Conservation (phyloP, 805 yeast species). For the Pichia nanzhaoensis region DNA sequence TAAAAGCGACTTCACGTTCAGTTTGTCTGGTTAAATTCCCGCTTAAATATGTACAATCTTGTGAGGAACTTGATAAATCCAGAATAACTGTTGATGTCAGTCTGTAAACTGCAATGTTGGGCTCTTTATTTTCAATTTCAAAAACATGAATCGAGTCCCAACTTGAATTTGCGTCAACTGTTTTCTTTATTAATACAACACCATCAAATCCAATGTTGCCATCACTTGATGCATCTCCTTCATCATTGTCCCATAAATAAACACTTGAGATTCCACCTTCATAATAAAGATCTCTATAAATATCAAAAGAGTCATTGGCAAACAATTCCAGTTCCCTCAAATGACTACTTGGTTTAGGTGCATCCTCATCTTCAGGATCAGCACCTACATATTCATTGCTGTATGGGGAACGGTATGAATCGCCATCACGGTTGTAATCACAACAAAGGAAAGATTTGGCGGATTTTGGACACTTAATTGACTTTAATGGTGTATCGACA, state of each 20-base stretch:
- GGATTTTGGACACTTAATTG: constrained; percentile 41
- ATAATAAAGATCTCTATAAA: constrained; percentile 88
- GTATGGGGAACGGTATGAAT: constrained; percentile 89
- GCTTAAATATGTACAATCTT: constrained; percentile 42
- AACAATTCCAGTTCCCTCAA: constrained; percentile 70
- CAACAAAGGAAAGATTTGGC: constrained; percentile 76
- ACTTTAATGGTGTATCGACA: constrained; percentile 75
- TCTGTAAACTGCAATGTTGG: constrained; percentile 47
- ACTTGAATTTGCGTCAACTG: constrained; percentile 42
- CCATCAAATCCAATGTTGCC: constrained; percentile 79
- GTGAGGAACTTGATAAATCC: constrained; percentile 41
- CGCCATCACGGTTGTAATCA: constrained; percentile 94
- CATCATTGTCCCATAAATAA: constrained; percentile 85
- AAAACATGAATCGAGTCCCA: constrained; percentile 97
- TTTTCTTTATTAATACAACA: constrained; percentile 76
- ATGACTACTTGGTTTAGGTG: constrained; percentile 62
- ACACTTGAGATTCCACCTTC: constrained; percentile 91
- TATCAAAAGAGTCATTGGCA: constrained; percentile 87
- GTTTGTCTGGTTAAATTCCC: constrained; percentile 86
- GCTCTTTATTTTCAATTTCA: constrained; percentile 49
- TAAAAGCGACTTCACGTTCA: constrained; percentile 44
- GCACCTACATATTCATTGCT: constrained; percentile 56
- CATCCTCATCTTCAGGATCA: constrained; percentile 41
- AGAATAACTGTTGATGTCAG: constrained; percentile 85
- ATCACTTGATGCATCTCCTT: constrained; percentile 36